Conservation (phyloP, 2,329 filamentous ascomycete genomes). For the Fusarium cyanostomum region DNA sequence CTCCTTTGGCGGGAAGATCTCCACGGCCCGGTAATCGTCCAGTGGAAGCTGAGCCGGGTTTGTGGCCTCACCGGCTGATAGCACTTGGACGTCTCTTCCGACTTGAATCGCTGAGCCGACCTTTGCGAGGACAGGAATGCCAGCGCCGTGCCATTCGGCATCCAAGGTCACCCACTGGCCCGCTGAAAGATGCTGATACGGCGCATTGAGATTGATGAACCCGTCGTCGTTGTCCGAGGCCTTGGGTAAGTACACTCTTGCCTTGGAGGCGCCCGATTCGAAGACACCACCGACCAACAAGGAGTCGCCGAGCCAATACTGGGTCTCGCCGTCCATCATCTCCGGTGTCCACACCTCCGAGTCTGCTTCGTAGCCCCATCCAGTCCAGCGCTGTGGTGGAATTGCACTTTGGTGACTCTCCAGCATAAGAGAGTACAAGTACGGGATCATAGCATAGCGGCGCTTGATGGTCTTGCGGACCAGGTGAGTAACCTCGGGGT, state of each 20-base stretch:
- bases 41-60: conserved; percentile 52
- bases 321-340: conserved; percentile 71
- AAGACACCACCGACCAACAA: conserved; percentile 75
- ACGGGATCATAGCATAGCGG: conserved; percentile 76
- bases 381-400: conserved; percentile 76
- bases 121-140: conserved; percentile 52
- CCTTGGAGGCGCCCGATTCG: conserved; percentile 63
- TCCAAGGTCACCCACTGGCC: conserved; percentile 54
- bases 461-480: conserved; percentile 73
- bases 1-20: conserved; percentile 53
- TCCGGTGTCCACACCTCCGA: conserved; percentile 70
- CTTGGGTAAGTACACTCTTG: conserved; percentile 69
- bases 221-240: conserved; percentile 64
- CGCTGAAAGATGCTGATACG: conserved; percentile 64
- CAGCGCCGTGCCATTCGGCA: conserved; percentile 54
- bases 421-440: conserved; percentile 73
- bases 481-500: conserved; percentile 70
- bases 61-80: conserved; percentile 48
- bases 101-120: conserved; percentile 53
- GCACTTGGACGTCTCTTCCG: conserved; percentile 50
- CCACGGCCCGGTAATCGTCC: conserved; percentile 55
- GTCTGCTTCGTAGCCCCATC: conserved; percentile 76
- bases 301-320: conserved; percentile 77
- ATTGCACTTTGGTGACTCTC: conserved; percentile 68
- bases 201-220: conserved; percentile 70